Evolutionary conservation across 2,329 filamentous ascomycete genomes (phyloP), one percentile per base, ranked within the genome.

Genomic region (Helicocarpus griseus): DNA sequence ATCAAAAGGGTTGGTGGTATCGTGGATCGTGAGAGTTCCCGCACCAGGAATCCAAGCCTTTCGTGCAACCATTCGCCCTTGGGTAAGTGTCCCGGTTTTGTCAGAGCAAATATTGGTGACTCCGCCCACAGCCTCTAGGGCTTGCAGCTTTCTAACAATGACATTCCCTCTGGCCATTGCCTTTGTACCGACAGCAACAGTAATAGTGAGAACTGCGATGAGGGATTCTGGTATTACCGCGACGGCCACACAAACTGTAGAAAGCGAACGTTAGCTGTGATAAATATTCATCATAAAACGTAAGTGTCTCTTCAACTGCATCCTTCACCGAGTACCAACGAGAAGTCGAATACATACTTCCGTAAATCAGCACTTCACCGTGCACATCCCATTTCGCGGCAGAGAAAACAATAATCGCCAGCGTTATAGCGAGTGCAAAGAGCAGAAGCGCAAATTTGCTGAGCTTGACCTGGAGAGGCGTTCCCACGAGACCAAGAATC

Each of bases 401-500:
- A n/a, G 73, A 81, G 28, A 85, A 73, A 19, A 83, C 80, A 58
- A 85, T 80, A 57, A 85, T 76, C 24, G 81, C 80, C 54, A 80
- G 79, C 41, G 84, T 58, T 29, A 85, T 75, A 13, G 81, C 82
- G 39, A 82, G 72, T 41, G 72, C 72, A 60, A 85, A 83, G 9
- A 85, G 74, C 3, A 83, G 65, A 21, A 83, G 72, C 39, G 81
- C 82, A 51, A 85, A 76, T 63, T 77, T 77, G 57, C 79, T 81
- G n/a, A 85, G 71, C 61, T 81, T 83, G 58, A 77, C 76, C 63
- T 84, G 80, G 8, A 85, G 73, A 22, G 82, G 82, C 21, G 81
- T 85, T 45, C 82, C 81, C 17, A 81, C 75, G 54, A 26, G 74
- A 77, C 49, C 70, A 59, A 49, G 62, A 41, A 55, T 61, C 60